Evolutionary conservation across 108 stramenopile species (phyloP).

Genomic region (Hondaea fermentalgiana): DNA sequence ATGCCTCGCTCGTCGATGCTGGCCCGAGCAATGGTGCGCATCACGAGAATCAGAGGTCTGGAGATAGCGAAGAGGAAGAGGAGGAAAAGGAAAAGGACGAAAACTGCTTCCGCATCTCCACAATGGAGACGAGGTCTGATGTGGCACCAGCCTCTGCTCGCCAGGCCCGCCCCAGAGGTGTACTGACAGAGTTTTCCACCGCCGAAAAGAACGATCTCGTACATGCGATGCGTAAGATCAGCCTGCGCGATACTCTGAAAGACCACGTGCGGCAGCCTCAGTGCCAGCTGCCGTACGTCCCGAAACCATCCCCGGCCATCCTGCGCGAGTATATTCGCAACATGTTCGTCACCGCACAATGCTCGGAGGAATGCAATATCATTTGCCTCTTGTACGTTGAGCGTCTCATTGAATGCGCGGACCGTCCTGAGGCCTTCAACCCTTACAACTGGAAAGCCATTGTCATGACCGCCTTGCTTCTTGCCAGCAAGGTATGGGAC

Average conservation of each 20-base stretch:
- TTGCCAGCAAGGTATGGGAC: conserved; percentile 92
- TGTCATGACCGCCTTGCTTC: conserved; percentile 78
- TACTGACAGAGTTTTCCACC: too few species aligned
- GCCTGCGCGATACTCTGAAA: conserved; percentile 34
- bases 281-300: neutral
- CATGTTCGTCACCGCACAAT: conserved; percentile 43
- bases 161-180: neutral
- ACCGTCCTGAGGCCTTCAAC: neutral
- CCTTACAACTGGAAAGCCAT: conserved; percentile 75
- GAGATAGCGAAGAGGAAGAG: neutral
- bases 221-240: conserved; percentile 65
- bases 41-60: neutral
- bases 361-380: conserved; percentile 73
- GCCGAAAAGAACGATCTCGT: conserved; percentile 30
- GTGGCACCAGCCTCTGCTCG: neutral
- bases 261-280: neutral
- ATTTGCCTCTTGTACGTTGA: conserved; percentile 90
- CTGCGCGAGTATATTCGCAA: neutral
- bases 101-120: neutral
- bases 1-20: neutral
- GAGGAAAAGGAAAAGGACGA: conserved; percentile 1
- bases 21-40: conserved; percentile 57
- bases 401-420: conserved; percentile 67
- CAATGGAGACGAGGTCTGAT: neutral
- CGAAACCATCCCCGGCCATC: neutral